Base-by-base conservation (phyloP, 2,329 filamentous ascomycete genomes). In the Teratosphaeria epicoccoides region DNA sequence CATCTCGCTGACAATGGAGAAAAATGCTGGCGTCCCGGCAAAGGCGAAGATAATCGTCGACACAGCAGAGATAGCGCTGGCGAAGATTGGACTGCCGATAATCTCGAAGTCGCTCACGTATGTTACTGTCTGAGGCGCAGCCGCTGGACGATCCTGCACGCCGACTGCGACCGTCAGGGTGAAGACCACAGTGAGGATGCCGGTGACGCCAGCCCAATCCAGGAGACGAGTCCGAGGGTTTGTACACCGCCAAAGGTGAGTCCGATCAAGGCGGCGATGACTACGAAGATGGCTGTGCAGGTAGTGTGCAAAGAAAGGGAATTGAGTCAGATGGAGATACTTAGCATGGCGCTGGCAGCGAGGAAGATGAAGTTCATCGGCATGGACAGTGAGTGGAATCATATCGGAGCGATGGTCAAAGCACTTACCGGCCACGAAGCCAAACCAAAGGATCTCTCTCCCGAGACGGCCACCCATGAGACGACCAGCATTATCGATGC, bases 1-100 rank as follows among this genome's bases (percentile, higher is more conserved):
- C 81, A 84, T 84, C 68, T 84, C 82, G 0, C 77, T 78, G 47
- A 83, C 83, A 53, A 84, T 77, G 2, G 80, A 78, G 1, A 84
- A 66, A 59, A 82, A 84, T 1, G 77, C 77, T 20, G 75, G 76
- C 0, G 79, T 81, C 9, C 76, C 79, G 0, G 78, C 76, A 4
- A 73, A 74, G 2, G 76, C 77, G 52, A 77, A 74, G 64, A 83
- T 80, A 52, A 83, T 81, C 2, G 76, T 80, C 0, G 73, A 71
- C 0, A 73, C 71, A 43, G 79, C 76, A 0, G 74, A 76, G 57
- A 83, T 81, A 11, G 77, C 80, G 1, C 72, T 74, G 0, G 75
- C 73, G 60, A 83, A 83, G 20, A 70, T 73, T 0, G 80, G 79
- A 55, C 77, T 67, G 9, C 71, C 76, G 52, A 82, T 76, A 10